These are phyloP conservation scores for Porogramme epimiltina DNA, from an alignment of 1,284 basidiomycete species.

Conservation along the genomic window DNA sequence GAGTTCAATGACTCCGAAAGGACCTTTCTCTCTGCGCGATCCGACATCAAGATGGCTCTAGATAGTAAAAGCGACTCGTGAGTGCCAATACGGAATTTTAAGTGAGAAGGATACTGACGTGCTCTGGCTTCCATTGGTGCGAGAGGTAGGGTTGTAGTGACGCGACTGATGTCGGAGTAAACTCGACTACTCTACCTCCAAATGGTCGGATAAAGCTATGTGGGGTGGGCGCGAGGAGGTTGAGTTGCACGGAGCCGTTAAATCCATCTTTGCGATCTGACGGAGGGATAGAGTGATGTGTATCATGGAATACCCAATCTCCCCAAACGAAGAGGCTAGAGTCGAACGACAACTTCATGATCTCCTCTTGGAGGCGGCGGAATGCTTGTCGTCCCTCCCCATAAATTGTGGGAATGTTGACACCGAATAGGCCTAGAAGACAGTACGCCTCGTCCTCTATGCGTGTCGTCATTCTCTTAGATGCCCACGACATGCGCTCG, in stretches of 20 bases:
- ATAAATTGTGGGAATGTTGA: constrained; percentile 9
- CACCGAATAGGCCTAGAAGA: constrained; percentile 4
- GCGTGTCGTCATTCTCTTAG: constrained; percentile 1
- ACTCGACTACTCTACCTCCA: background rate
- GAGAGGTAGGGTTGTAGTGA: background rate
- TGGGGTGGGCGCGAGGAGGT: background rate
- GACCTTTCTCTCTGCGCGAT: background rate
- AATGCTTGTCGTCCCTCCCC: constrained; percentile 7
- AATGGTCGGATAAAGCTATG: background rate
- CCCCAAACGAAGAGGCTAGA: constrained; percentile 6
- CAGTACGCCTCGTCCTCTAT: constrained; percentile 9
- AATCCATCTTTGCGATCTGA: background rate
- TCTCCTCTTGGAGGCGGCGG: constrained; percentile 4
- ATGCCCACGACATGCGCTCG: constrained; percentile 3
- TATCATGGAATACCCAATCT: background rate
- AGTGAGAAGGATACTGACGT: background rate
- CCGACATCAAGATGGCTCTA: background rate
- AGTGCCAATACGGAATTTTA: background rate
- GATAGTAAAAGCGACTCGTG: background rate
- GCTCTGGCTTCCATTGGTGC: background rate
- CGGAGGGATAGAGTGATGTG: background rate
- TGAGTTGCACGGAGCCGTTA: background rate
- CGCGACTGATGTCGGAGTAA: background rate
- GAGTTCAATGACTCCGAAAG: background rate
- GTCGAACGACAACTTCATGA: constrained; percentile 1